Evolutionary conservation across 2,329 filamentous ascomycete species (phyloP), one percentile per base, ranked within the genome.

Genomic region (Xylariaceae sp.): DNA sequence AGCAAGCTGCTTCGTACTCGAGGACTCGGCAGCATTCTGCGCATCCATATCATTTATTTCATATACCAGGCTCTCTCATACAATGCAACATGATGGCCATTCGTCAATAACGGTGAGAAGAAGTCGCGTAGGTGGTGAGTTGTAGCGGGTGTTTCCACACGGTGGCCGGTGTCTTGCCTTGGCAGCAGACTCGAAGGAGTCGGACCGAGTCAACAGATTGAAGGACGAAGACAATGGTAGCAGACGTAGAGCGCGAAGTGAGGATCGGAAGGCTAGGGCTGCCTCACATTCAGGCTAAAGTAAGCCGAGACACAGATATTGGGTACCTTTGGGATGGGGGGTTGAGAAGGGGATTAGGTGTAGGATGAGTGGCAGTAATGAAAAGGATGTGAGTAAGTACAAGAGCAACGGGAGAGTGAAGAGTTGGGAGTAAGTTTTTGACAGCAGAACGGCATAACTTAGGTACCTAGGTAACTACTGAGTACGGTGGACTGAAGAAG

Each of bases 31-130:
- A 78, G 79, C 80, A 83, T 83, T 83, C 75, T 83, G 80, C 80
- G 79, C 80, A 82, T 84, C 80, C 80, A 84, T 84, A 76, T 77
- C 80, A 83, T 81, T 80, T 78, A 83, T 77, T 77, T 78, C 69
- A 68, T 71, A 71, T 70, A 73, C 63, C 61, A 62, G 68, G 67
- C 66, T 68, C 71, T 65, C 71, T 65, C 70, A 74, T 74, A 74
- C 72, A 74, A 75, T 77, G 74, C 77, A 82, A 76, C 80, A 83
- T 83, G 73, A 74, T 83, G 80, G 76, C 73, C 73, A 72, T 70
- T 69, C 67, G 62, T 66, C 62, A 67, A 70, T 64, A 68, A 69
- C 64, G 67, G 62, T 62, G 57, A 53, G 60, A 47, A 59, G 55
- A 46, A 47, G 45, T 58, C 51, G 61, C 57, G 60, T 56, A n/a